Evolutionary conservation across 768 basidiomycete species (phyloP).

Genomic region (Termitomyces sp.): DNA sequence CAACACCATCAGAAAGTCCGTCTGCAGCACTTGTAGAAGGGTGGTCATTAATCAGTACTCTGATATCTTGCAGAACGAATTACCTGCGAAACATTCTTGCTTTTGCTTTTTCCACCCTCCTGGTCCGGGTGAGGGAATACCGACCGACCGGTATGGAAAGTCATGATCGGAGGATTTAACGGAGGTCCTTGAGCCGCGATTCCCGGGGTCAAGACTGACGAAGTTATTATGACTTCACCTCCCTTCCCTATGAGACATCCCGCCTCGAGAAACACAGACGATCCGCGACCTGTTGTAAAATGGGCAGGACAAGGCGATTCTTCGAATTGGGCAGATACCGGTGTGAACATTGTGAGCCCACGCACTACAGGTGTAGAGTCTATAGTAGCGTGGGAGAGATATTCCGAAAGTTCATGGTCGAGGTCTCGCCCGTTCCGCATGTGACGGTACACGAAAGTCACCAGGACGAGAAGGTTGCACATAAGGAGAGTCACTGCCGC

Average conservation of each 20-base stretch:
- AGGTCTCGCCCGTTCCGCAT: conserved; percentile 9
- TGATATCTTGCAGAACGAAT: not conserved
- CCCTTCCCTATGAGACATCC: not conserved
- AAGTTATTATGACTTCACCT: not conserved
- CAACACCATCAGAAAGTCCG: not conserved
- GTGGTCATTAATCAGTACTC: not conserved
- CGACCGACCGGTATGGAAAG: not conserved
- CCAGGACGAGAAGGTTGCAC: conserved; percentile 16
- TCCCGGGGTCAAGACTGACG: not conserved
- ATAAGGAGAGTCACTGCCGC: conserved; percentile 15
- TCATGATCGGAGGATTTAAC: not conserved
- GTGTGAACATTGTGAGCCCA: not conserved
- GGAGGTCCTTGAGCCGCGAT: not conserved
- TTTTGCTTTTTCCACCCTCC: not conserved
- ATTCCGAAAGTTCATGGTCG: conserved; percentile 8
- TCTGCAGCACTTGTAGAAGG: not conserved
- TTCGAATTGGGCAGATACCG: not conserved
- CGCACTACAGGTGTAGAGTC: not conserved
- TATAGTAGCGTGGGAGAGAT: not conserved
- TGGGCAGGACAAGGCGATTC: not conserved
- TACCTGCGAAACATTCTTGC: not conserved
- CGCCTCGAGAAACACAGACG: conserved; percentile 11
- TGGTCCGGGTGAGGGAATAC: not conserved
- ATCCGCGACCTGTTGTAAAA: not conserved
- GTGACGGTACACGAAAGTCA: conserved; percentile 15